A percentile compares a stretch with the other conserved stretches of the same genome.
Evolutionary conservation across 2,329 filamentous ascomycete genomes (phyloP).

Genomic region (Aplosporella prunicola): DNA sequence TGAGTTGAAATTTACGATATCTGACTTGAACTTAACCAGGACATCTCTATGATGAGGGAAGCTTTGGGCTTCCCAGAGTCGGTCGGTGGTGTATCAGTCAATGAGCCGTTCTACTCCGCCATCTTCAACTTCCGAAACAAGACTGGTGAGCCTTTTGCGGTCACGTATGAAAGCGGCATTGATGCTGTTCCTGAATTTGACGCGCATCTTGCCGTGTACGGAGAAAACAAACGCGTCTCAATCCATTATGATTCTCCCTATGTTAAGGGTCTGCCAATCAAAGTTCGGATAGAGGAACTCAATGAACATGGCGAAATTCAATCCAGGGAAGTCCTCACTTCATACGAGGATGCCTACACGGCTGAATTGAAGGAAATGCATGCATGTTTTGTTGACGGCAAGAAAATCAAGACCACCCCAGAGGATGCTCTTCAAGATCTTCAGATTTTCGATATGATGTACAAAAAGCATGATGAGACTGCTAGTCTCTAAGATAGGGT

Average conservation of each 20-base stretch:
- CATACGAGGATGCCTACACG: constrained; percentile 29
- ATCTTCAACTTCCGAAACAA: constrained; percentile 7
- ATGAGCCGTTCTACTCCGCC: constrained; percentile 8
- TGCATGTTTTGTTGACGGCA: constrained; percentile 23
- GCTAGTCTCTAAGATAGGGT: too few relatives aligned
- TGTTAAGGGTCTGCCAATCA: constrained; percentile 46
- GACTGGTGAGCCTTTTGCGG: constrained; percentile 40
- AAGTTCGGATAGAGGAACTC: constrained; percentile 38
- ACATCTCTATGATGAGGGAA: constrained; percentile 9
- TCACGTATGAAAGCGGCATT: constrained; percentile 50
- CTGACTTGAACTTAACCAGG: too few relatives aligned
- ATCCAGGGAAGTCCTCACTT: constrained; percentile 22
- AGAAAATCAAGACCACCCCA: constrained; percentile 25
- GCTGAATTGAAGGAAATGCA: constrained; percentile 29
- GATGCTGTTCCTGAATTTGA: constrained; percentile 46
- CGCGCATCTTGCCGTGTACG: constrained; percentile 45
- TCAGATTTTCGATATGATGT: constrained; percentile 15
- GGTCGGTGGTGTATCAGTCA: constrained; percentile 7
- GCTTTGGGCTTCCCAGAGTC: constrained; percentile 5
- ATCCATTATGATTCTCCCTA: constrained; percentile 50
- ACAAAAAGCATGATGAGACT: constrained; percentile 10
- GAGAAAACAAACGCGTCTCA: constrained; percentile 43
- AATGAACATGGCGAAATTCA: constrained; percentile 24
- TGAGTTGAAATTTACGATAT: too few relatives aligned
- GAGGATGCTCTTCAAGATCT: constrained; percentile 30